A percentile compares a stretch with the other conserved stretches of the same genome.
Evolutionary conservation across 192 early-diverging fungal species (phyloP).

Genomic region (Coemansia sp.): DNA sequence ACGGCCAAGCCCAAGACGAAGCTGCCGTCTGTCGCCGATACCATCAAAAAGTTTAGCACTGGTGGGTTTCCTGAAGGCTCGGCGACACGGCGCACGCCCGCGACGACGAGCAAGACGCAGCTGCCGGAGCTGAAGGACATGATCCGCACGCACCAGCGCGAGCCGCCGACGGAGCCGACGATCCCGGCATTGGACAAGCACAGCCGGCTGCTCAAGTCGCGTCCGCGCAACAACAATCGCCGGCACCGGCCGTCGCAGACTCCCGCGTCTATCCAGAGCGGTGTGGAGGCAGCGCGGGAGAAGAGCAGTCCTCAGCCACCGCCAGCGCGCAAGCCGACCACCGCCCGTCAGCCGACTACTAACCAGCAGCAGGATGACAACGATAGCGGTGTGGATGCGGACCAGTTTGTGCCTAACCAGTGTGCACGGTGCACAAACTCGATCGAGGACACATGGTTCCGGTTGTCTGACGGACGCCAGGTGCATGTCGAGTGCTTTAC

Average conservation of each 20-base stretch:
- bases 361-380: neutral
- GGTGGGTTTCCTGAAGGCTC: neutral
- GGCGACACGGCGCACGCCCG: neutral
- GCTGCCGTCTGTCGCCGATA: conserved; percentile 39
- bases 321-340: neutral
- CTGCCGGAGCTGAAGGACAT: conserved; percentile 39
- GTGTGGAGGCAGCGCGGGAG: too few species aligned
- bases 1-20: conserved; percentile 1
- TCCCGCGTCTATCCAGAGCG: neutral
- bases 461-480: conserved; percentile 49
- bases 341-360: neutral
- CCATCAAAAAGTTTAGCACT: conserved; percentile 41
- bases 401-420: conserved; percentile 22
- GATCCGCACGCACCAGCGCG: conserved; percentile 39
- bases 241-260: conserved; percentile 16
- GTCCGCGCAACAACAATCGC: conserved; percentile 42
- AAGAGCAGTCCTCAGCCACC: neutral
- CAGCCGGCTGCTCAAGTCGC: conserved; percentile 39
- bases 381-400: neutral
- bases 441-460: conserved; percentile 49
- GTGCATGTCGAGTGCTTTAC: conserved; percentile 51
- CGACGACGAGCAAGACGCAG: neutral
- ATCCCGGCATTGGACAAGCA: conserved; percentile 40
- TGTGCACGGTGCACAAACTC: conserved; percentile 34
- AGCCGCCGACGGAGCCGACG: conserved; percentile 36